These are phyloP conservation scores for Saccharomycodes ludwigii DNA, from an alignment of 805 yeast species.

Conservation along the genomic window DNA sequence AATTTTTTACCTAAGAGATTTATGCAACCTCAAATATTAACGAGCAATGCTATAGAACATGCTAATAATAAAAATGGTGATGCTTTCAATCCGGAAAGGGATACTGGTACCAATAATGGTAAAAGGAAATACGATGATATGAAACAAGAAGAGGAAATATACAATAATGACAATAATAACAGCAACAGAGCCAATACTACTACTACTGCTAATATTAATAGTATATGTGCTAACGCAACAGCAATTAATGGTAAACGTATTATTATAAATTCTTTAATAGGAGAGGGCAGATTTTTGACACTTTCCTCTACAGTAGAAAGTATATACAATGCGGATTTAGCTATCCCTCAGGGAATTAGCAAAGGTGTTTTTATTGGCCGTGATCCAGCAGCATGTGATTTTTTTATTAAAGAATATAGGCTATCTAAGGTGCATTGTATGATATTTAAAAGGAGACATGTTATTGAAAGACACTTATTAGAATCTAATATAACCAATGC, in stretches of 20 bases:
- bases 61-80: slow-evolving; percentile 6
- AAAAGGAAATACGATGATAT: too few species aligned
- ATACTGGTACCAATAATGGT: too few species aligned
- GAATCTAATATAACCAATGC: too few species aligned
- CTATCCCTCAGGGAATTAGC: slow-evolving; percentile 54
- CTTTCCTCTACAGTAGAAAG: slow-evolving; percentile 41
- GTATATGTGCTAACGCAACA: too few species aligned
- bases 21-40: slow-evolving; percentile 16
- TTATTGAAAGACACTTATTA: too few species aligned
- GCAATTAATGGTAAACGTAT: too few species aligned
- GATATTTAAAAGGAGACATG: slow-evolving; percentile 50
- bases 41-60: slow-evolving; percentile 6
- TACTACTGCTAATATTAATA: too few species aligned
- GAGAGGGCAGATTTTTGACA: slow-evolving; percentile 48
- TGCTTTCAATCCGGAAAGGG: too few species aligned
- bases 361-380: slow-evolving; percentile 63
- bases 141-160: too few species aligned
- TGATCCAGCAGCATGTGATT: slow-evolving; percentile 46
- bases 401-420: slow-evolving; percentile 54
- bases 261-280: too few species aligned
- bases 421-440: slow-evolving; percentile 79
- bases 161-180: slow-evolving; percentile 7
- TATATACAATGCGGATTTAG: slow-evolving; percentile 33
- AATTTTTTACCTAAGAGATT: slow-evolving; percentile 16
- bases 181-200: slow-evolving; percentile 11